Percentiles rank a stretch among this genome's conserved stretches.
Conservation (phyloP, 441 rosid genomes). For the Isatis lusitanica region DNA sequence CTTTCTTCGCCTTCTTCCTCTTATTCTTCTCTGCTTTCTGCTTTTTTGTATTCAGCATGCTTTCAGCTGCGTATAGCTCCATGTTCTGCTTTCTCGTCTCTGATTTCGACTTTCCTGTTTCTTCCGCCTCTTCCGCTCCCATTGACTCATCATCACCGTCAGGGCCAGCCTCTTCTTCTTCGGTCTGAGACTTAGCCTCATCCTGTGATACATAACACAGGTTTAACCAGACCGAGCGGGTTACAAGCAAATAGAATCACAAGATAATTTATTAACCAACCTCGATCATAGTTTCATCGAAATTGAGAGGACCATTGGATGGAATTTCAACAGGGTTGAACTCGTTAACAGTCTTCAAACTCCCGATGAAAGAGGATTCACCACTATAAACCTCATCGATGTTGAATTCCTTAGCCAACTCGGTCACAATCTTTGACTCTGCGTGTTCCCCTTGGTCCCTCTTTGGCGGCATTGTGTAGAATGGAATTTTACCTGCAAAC, state of each 20-base stretch:
- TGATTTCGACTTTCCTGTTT: conserved; percentile 37
- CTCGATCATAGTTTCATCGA: conserved; percentile 80
- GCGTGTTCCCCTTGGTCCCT: conserved; percentile 69
- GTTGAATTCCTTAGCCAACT: conserved; percentile 79
- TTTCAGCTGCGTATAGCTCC: conserved; percentile 66
- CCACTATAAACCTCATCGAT: conserved; percentile 78
- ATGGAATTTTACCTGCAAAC: conserved; percentile 83
- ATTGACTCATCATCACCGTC: conserved; percentile 52
- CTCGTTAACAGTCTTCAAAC: conserved; percentile 70
- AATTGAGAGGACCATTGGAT: conserved; percentile 57
- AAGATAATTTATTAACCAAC: conserved; percentile 43
- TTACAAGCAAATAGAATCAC: not conserved
- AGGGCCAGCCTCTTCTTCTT: conserved; percentile 13
- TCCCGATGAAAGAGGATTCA: conserved; percentile 87
- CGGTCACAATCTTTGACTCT: conserved; percentile 71
- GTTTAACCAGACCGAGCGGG: not conserved
- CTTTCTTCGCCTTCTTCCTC: conserved; percentile 64
- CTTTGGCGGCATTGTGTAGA: conserved; percentile 81
- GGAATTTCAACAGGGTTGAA: conserved; percentile 75
- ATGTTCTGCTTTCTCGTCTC: conserved; percentile 58
- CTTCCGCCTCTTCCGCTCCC: conserved; percentile 46
- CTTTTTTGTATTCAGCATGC: conserved; percentile 67
- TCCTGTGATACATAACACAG: conserved; percentile 19
- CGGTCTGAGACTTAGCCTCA: conserved; percentile 15
- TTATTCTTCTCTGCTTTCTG: conserved; percentile 77